These are phyloP conservation scores for Senecio squalidus DNA, from an alignment of 140 eudicot species.

Conservation along the genomic window DNA sequence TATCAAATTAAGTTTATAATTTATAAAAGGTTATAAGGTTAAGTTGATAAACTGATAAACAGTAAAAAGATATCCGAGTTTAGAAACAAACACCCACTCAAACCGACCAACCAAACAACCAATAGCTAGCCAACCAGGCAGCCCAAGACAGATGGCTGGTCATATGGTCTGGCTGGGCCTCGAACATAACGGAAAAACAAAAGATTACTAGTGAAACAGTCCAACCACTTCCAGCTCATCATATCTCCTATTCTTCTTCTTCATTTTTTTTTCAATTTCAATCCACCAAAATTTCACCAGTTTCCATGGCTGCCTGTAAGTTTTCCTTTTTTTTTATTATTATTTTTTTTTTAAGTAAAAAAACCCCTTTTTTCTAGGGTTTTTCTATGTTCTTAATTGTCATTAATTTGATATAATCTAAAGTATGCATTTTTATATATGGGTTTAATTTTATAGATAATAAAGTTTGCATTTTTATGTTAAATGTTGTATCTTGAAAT, in stretches of 20 bases:
- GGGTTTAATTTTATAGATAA: no score
- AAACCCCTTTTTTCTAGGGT: constrained; percentile 17
- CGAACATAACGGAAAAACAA: constrained; percentile 17
- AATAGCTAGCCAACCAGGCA: no score
- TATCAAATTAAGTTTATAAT: no score
- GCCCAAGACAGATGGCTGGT: constrained; percentile 17
- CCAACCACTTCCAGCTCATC: constrained; percentile 16
- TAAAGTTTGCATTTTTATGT: background rate
- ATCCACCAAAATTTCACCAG: background rate
- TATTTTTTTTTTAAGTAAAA: no score
- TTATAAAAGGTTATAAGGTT: no score
- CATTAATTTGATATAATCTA: background rate
- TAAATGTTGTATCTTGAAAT: background rate
- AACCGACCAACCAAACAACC: no score
- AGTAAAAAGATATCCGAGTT: no score
- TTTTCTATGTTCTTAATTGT: background rate
- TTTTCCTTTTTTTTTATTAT: background rate
- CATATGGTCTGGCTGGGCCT: constrained; percentile 20
- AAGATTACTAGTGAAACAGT: background rate
- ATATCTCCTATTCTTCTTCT: constrained; percentile 13
- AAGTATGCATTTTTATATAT: background rate
- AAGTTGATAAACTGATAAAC: no score
- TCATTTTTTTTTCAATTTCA: background rate
- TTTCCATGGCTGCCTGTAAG: constrained; percentile 47
- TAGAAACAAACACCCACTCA: no score